phyloP scores from a whole-genome alignment of 805 yeast genomes.

The Tetrapisispora pingtungensis region DNA sequence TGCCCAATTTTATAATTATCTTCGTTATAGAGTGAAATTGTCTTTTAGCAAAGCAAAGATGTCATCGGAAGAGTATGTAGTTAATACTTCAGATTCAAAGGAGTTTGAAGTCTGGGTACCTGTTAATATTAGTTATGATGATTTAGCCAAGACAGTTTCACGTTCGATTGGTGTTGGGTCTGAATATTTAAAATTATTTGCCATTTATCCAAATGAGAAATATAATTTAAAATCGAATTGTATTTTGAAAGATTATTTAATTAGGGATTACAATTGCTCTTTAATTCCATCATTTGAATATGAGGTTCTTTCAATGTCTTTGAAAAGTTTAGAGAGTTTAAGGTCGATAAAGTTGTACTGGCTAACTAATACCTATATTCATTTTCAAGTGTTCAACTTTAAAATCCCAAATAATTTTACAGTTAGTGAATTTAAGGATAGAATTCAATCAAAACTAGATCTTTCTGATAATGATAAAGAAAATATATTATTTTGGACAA shows the following conservation, averaged over 20 bases:
- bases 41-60: slow-evolving; percentile 29
- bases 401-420: slow-evolving; percentile 56
- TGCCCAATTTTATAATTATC: slow-evolving; percentile 41
- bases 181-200: slow-evolving; percentile 53
- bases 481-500: slow-evolving; percentile 49
- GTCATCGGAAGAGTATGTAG: slow-evolving; percentile 23
- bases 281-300: slow-evolving; percentile 49
- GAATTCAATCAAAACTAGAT: slow-evolving; percentile 45
- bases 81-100: slow-evolving; percentile 9
- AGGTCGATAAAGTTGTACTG: slow-evolving; percentile 55
- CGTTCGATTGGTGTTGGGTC: slow-evolving; percentile 44
- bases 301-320: slow-evolving; percentile 65
- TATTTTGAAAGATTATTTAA: slow-evolving; percentile 26
- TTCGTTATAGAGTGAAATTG: slow-evolving; percentile 53
- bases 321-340: slow-evolving; percentile 71
- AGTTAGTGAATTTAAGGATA: slow-evolving; percentile 43
- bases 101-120: slow-evolving; percentile 61
- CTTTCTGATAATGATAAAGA: slow-evolving; percentile 39
- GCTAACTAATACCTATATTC: slow-evolving; percentile 63
- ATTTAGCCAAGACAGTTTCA: slow-evolving; percentile 55
- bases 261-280: slow-evolving; percentile 30
- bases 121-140: slow-evolving; percentile 45
- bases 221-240: slow-evolving; percentile 35
- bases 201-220: slow-evolving; percentile 49
- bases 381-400: slow-evolving; percentile 58